phyloP scores from a whole-genome alignment of 345 rosid genomes.

The Bruguiera parviflora region DNA sequence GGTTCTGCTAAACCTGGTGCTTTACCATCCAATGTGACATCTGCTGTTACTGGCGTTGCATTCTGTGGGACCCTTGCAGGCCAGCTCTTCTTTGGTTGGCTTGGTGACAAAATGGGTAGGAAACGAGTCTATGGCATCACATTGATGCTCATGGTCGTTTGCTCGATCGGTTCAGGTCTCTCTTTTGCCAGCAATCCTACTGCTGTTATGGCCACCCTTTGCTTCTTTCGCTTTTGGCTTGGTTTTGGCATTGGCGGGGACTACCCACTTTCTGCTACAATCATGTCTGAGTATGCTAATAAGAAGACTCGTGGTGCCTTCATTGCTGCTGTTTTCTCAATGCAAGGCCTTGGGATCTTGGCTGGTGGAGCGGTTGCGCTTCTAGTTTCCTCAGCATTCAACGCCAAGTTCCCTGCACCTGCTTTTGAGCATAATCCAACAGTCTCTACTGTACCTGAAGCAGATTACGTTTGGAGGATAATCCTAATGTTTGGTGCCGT shows the following conservation, averaged over 20 bases:
- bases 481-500: slow-evolving; percentile 66
- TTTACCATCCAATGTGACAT: slow-evolving; percentile 49
- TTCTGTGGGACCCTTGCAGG: slow-evolving; percentile 67
- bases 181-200: slow-evolving; percentile 42
- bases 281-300: slow-evolving; percentile 82
- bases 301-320: slow-evolving; percentile 73
- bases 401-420: slow-evolving; percentile 37
- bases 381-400: slow-evolving; percentile 37
- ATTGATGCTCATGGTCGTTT: slow-evolving; percentile 54
- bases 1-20: slow-evolving; percentile 50
- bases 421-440: slow-evolving; percentile 29
- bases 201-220: slow-evolving; percentile 55
- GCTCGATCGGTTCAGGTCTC: slow-evolving; percentile 60
- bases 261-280: slow-evolving; percentile 81
- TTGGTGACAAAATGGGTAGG: slow-evolving; percentile 78
- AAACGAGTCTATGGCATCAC: slow-evolving; percentile 67
- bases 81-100: slow-evolving; percentile 81
- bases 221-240: slow-evolving; percentile 84
- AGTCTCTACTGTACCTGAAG: slow-evolving; percentile 53
- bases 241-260: slow-evolving; percentile 88
- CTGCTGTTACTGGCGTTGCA: slow-evolving; percentile 77
- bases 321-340: slow-evolving; percentile 68
- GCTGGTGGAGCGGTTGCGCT: slow-evolving; percentile 55
- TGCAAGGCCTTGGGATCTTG: slow-evolving; percentile 82
- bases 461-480: slow-evolving; percentile 67